phyloP scores from a whole-genome alignment of 352 stramenopile genomes.

The Phytophthora agathidicida region DNA sequence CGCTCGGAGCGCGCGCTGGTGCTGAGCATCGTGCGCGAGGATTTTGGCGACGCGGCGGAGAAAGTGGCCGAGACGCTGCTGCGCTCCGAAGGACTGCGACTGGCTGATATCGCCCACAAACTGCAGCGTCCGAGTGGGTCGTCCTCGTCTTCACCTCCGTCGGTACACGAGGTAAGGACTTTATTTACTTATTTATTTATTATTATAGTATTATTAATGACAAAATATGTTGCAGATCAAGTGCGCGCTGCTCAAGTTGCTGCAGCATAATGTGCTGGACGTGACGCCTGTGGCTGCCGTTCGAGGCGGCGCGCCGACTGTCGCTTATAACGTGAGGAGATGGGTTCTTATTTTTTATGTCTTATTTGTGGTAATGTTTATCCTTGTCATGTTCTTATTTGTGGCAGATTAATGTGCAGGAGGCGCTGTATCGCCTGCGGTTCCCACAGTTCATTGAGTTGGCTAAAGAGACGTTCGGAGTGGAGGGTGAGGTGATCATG shows the following conservation, averaged over 20 bases:
- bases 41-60: conserved; percentile 79
- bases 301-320: conserved; percentile 22
- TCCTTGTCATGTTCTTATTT: conserved; percentile 6
- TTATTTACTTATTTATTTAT: conserved; percentile 5
- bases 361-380: conserved; percentile 4
- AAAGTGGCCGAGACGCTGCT: conserved; percentile 65
- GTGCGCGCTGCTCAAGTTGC: conserved; percentile 80
- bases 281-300: conserved; percentile 50
- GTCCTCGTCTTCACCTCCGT: conserved; percentile 39
- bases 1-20: conserved; percentile 78
- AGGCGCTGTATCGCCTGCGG: conserved; percentile 82
- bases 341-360: not conserved
- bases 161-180: conserved; percentile 51
- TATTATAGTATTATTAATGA: not conserved
- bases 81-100: conserved; percentile 66
- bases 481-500: conserved; percentile 88
- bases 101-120: conserved; percentile 70
- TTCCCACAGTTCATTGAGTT: conserved; percentile 88
- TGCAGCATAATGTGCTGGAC: conserved; percentile 88
- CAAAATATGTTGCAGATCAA: conserved; percentile 61
- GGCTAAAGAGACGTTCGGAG: conserved; percentile 74
- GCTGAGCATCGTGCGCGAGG: conserved; percentile 76
- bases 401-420: conserved; percentile 76
- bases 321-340: conserved; percentile 55
- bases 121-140: conserved; percentile 41